Base-by-base conservation (phyloP, 2,329 filamentous ascomycete genomes). In the Talaromyces islandicus region DNA sequence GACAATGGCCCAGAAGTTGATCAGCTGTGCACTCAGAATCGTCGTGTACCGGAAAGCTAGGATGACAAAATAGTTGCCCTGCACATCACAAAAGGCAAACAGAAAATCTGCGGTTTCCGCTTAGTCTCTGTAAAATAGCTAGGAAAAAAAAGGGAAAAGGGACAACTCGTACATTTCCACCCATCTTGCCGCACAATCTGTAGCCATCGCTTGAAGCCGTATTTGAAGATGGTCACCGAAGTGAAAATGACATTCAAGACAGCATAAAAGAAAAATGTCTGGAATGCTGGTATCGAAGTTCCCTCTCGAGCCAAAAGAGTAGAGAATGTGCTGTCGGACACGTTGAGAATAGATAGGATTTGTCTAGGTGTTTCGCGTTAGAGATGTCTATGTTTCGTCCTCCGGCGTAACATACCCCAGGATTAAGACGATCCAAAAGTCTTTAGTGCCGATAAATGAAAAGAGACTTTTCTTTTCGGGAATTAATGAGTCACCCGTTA, bases 1-100 rank as follows among this genome's bases (percentile, higher is more conserved):
- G 56, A 96, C 90, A 66, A 99, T 97, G 67, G 92, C 90, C 93
- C 93, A 97, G 79, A 97, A 97, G 82, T 97, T 97, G 78, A 99
- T 91, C 57, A 99, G 84, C 81, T 97, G 92, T 17, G 92, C 92
- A 21, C 89, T 94, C 54, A 97, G 83, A 67, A 97, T 88, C 69
- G 92, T 97, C 58, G 93, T 96, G 80, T 95, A 87, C 62, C 89
- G 84, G 79, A 97, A 99, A 5, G 93, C 94, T 55, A 97, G 83
- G 56, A 99, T 93, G 69, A 92, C 92, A 73, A 97, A 97, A 81
- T 97, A 99, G 78, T 99, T 99, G 63, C 94, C 94, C 77, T 97
- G 85, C 55, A 97, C 93, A 71, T 99, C 94, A 67, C 94, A 84
- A 75, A 97, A 97, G 57, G 90, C 87, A 63, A 99, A 85, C 74